Percentiles rank a stretch among this genome's conserved stretches.
Evolutionary conservation across 345 rosid genomes (phyloP).

Genomic region (Carallia pectinifolia): DNA sequence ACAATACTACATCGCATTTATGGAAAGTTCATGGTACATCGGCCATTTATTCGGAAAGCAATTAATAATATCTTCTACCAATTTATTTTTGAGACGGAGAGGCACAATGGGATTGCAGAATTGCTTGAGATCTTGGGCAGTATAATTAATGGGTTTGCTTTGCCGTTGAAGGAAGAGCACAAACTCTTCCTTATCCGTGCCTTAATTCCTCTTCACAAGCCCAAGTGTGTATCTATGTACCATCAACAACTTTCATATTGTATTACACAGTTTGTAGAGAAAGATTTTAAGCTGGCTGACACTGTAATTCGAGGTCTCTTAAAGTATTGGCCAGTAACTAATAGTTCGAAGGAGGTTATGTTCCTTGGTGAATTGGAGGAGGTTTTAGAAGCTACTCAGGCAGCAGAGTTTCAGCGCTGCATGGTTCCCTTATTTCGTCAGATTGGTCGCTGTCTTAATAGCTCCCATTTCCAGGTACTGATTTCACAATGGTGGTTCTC

Average conservation of each 20-base stretch:
- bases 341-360: conserved; percentile 81
- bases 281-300: conserved; percentile 76
- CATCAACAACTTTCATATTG: conserved; percentile 81
- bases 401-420: conserved; percentile 78
- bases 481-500: conserved; percentile 1
- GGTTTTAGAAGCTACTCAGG: conserved; percentile 74
- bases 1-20: conserved; percentile 59
- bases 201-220: conserved; percentile 78
- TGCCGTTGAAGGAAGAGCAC: conserved; percentile 87
- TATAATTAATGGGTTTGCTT: conserved; percentile 74
- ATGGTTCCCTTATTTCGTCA: conserved; percentile 68
- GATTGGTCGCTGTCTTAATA: conserved; percentile 62
- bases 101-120: conserved; percentile 69
- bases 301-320: conserved; percentile 67
- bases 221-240: conserved; percentile 60
- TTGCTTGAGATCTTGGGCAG: conserved; percentile 81
- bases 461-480: conserved; percentile 77
- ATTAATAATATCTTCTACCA: conserved; percentile 67
- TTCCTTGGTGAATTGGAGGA: conserved; percentile 84
- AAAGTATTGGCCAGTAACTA: conserved; percentile 75
- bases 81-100: conserved; percentile 70
- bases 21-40: conserved; percentile 72
- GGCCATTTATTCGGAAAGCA: conserved; percentile 63
- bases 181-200: conserved; percentile 72
- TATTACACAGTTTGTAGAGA: conserved; percentile 78